Percentiles rank a stretch among this genome's conserved stretches.
These are phyloP conservation scores for Aspergillus bertholletiae DNA, from an alignment of 495 filamentous ascomycete genomes.

Conservation along the genomic window DNA sequence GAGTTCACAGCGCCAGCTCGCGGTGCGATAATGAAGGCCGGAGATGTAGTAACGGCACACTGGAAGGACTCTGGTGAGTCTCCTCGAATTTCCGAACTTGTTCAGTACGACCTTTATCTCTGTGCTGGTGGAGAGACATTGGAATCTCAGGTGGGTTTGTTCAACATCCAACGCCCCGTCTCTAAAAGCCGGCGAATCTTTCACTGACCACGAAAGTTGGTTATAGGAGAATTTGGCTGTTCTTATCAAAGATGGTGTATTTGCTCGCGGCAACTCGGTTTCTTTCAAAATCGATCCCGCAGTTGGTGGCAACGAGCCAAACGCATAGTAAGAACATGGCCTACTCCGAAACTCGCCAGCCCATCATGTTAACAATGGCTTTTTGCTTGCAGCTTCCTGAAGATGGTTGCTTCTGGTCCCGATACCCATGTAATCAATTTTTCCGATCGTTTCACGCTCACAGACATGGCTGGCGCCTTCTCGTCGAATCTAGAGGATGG, in stretches of 20 bases:
- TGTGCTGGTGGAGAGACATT: slow-evolving; percentile 60
- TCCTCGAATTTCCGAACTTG: slow-evolving; percentile 48
- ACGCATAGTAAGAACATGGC: slow-evolving; percentile 57
- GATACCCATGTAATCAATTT: slow-evolving; percentile 55
- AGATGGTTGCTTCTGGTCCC: slow-evolving; percentile 53
- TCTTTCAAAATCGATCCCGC: slow-evolving; percentile 47
- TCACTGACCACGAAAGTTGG: neutral
- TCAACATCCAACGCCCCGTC: no score
- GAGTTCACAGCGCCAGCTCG: slow-evolving; percentile 36
- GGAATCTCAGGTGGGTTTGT: slow-evolving; percentile 37
- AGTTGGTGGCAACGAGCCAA: slow-evolving; percentile 45
- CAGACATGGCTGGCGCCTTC: slow-evolving; percentile 65
- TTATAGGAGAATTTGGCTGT: slow-evolving; percentile 40
- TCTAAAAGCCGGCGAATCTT: no score
- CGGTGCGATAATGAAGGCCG: slow-evolving; percentile 46
- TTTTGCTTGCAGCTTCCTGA: slow-evolving; percentile 54
- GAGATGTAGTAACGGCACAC: slow-evolving; percentile 47
- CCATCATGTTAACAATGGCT: neutral
- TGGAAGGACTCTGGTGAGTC: slow-evolving; percentile 56
- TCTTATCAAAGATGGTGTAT: slow-evolving; percentile 36
- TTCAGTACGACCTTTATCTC: slow-evolving; percentile 58
- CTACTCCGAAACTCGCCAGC: neutral
- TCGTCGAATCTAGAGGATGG: slow-evolving; percentile 39
- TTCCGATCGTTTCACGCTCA: slow-evolving; percentile 62
- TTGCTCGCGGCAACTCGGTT: slow-evolving; percentile 48